Base-by-base conservation (phyloP, 2,329 filamentous ascomycete genomes). In the Alternaria triticimaculans region DNA sequence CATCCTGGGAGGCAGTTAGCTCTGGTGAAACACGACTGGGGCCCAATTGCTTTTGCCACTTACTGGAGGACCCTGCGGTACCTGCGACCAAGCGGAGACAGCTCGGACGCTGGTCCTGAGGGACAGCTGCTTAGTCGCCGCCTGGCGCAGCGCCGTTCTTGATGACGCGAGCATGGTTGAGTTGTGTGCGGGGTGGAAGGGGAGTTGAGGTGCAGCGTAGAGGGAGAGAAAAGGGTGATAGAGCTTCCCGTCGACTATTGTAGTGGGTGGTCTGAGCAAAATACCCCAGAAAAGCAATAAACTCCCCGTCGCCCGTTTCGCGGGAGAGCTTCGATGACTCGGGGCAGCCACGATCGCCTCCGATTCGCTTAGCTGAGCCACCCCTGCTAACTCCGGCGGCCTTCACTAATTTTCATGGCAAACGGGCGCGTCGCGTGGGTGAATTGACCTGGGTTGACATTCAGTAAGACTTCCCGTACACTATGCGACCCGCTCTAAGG, bases 61-160 rank as follows among this genome's bases (percentile, higher is more conserved):
- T 89, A 96, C 94, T 80, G 95, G 94, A 88, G 95, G 95, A 69
- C 95, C 95, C 84, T 97, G 93, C 72, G 93, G 91, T 60, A 98
- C 93, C 77, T 92, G 91, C 78, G 92, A 89, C 94, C 95, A 98
- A 72, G 92, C 92, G 65, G 94, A 97, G 73, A 88, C 90, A 75
- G 90, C 87, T 78, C 88, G 85, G 69, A 84, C 80, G 72, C 83
- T 83, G 56, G 72, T 67, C 65, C 68, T 76, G 70, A 77, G 57
- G 51, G 72, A 68, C 65, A 78, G 69, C 63, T 76, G 76, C 74
- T 76, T 77, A 61, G 69, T 66, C 21, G 77, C 75, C 67, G 77
- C 77, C 66, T 79, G 78, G 67, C 80, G 77, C 72, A 80, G 65
- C 37, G 76, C 78, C 63, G 74, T 76, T 67, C 78, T 75, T 58